Base-by-base conservation (phyloP, 495 filamentous ascomycete species). In the Penicillium cataractarum region DNA sequence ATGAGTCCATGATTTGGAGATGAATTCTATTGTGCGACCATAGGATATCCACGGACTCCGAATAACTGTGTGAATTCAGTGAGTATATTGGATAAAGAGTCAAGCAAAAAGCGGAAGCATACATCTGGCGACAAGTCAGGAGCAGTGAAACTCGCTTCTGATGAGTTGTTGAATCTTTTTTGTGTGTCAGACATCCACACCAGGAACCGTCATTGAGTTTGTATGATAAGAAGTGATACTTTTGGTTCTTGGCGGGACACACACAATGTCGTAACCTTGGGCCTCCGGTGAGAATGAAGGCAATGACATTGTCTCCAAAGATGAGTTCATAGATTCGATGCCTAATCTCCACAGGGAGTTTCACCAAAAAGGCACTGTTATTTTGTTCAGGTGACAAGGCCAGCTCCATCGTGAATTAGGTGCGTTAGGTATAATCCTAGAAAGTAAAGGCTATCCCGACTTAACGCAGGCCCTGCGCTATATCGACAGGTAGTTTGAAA, bases 121-220 rank as follows among this genome's bases (percentile, higher is more conserved):
- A 48, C 42, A 48, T 26, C 42, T 48, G 42, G 19, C 42, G 42
- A 48, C 42, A 48, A 48, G 42, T 48, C 42, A 48, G 42, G 42
- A 48, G 42, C 8, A 48, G 42, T 12, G 42, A 21, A 26, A 48
- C 21, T 48, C 42, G 42, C 42, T 48, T 48, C 40, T 44, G 40
- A 8, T 21, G n/a, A n/a, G n/a, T 48, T 26, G 19, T 48, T 48
- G 42, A 48, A 48, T 48, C 42, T 48, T 48, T 48, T 6, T 48
- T 9, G 8, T 48, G 42, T 26, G 21, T 48, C 10, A 48, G 8
- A 48, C 42, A 48, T 48, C 26, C 21, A 48, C 42, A 48, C 42
- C 42, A 48, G 6, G 8, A 48, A 21, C 42, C 42, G 21, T 48
- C 42, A 9, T 48, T 6, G 21, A 13, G 6, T 13, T 48, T 24